These are phyloP conservation scores for Xenoacremonium recifei DNA, from an alignment of 2,329 filamentous ascomycete genomes.

Conservation along the genomic window DNA sequence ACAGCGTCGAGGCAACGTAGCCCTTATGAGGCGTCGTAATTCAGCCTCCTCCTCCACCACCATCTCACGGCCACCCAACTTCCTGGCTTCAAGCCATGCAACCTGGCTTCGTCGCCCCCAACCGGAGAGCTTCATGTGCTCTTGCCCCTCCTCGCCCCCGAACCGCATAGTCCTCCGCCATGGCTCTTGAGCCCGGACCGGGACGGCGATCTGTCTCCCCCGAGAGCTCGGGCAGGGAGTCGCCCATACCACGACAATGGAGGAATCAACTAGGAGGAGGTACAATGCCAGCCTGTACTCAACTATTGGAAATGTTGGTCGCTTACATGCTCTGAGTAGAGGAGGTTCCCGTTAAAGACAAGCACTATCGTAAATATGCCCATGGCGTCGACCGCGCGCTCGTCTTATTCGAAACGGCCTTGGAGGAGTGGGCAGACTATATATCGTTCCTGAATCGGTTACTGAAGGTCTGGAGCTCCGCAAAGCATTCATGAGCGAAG, in stretches of 20 bases:
- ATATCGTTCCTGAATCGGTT: slow-evolving; percentile 93
- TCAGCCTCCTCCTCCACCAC: not conserved
- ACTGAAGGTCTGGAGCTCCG: slow-evolving; percentile 65
- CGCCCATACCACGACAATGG: slow-evolving; percentile 73
- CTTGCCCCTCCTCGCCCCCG: slow-evolving; percentile 11
- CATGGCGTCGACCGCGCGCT: slow-evolving; percentile 83
- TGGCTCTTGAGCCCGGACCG: slow-evolving; percentile 63
- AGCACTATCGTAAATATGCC: slow-evolving; percentile 83
- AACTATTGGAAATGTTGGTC: too few relatives aligned
- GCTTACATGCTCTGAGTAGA: slow-evolving; percentile 38
- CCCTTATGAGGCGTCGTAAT: slow-evolving; percentile 21
- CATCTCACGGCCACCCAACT: not conserved
- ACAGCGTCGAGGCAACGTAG: slow-evolving; percentile 26
- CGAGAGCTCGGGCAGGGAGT: slow-evolving; percentile 79
- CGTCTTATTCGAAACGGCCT: slow-evolving; percentile 83
- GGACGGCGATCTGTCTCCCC: slow-evolving; percentile 66
- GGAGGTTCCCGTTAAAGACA: slow-evolving; percentile 58
- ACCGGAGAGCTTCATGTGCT: slow-evolving; percentile 21
- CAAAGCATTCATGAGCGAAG: not conserved
- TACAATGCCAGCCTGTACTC: too few relatives aligned
- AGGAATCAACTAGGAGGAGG: slow-evolving; percentile 75
- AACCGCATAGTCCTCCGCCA: slow-evolving; percentile 35
- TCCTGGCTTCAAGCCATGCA: slow-evolving; percentile 15
- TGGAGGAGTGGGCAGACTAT: slow-evolving; percentile 99
- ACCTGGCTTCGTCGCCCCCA: slow-evolving; percentile 10